Evolutionary conservation across 202 grass and related monocot species (phyloP).

Genomic region (Cymbopogon flexuosus): DNA sequence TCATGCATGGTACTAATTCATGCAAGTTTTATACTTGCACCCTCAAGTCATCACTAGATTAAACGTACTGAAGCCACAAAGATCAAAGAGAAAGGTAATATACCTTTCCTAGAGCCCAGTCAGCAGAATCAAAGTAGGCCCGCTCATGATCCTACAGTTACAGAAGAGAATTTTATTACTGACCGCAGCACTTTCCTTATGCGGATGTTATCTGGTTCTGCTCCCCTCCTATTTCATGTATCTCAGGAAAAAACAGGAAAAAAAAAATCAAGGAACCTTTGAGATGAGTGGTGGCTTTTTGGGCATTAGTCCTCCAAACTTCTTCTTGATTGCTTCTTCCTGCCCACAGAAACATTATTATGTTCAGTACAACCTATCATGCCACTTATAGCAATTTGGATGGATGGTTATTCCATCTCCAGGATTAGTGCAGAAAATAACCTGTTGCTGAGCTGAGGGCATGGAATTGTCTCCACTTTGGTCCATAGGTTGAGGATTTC

Average conservation of each 20-base stretch:
- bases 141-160: constrained; percentile 83
- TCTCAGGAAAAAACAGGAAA: not conserved
- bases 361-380: constrained; percentile 7
- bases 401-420: not conserved
- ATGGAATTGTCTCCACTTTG: constrained; percentile 53
- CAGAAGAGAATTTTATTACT: constrained; percentile 18
- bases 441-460: constrained; percentile 75
- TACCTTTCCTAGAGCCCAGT: constrained; percentile 99
- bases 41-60: not conserved
- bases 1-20: not conserved
- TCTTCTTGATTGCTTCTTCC: constrained; percentile 85
- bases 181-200: not conserved
- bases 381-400: not conserved
- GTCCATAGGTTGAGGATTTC: constrained; percentile 49
- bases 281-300: constrained; percentile 92
- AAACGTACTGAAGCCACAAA: not conserved
- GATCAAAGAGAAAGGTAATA: constrained; percentile 17
- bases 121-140: constrained; percentile 96
- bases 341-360: constrained; percentile 27
- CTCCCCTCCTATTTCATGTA: not conserved
- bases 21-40: not conserved
- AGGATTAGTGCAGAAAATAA: constrained; percentile 21
- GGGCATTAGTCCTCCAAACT: constrained; percentile 81
- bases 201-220: not conserved
- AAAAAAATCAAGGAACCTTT: constrained; percentile 46